Conservation (phyloP, 2,329 filamentous ascomycete species). For the Rugonectria rugulosa region DNA sequence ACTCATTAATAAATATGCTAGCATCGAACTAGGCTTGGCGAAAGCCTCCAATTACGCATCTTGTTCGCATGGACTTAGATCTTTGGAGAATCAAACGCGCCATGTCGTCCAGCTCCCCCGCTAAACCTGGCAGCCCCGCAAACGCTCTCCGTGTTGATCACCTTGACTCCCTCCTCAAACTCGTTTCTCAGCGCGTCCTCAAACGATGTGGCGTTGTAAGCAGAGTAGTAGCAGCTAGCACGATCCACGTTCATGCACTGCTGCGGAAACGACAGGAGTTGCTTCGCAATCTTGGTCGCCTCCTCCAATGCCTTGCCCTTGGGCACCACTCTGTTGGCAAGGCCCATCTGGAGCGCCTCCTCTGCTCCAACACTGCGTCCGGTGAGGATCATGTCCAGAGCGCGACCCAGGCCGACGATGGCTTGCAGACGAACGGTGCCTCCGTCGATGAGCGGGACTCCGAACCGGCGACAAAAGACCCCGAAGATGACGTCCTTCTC, state of each 20-base stretch:
- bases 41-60: too few relatives aligned
- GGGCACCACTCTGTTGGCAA: constrained; percentile 60
- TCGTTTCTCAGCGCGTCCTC: constrained; percentile 59
- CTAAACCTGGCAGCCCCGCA: constrained; percentile 27
- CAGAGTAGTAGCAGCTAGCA: constrained; percentile 56
- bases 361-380: constrained; percentile 56
- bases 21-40: too few relatives aligned
- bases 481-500: constrained; percentile 63
- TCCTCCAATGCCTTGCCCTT: constrained; percentile 58
- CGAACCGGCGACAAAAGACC: constrained; percentile 60
- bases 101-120: constrained; percentile 18
- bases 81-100: constrained; percentile 10
- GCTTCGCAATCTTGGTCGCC: constrained; percentile 54
- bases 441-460: constrained; percentile 44
- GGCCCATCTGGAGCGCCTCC: constrained; percentile 59
- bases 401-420: constrained; percentile 59
- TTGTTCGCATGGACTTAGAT: neutral
- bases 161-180: constrained; percentile 51
- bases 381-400: constrained; percentile 65
- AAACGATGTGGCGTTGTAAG: constrained; percentile 56
- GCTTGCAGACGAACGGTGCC: constrained; percentile 61
- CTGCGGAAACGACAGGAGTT: constrained; percentile 59
- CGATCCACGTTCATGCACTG: constrained; percentile 60
- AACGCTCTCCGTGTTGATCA: constrained; percentile 53
- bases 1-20: too few relatives aligned